Base-by-base conservation (phyloP, 441 rosid species). In the Heliophila coronopifolia region DNA sequence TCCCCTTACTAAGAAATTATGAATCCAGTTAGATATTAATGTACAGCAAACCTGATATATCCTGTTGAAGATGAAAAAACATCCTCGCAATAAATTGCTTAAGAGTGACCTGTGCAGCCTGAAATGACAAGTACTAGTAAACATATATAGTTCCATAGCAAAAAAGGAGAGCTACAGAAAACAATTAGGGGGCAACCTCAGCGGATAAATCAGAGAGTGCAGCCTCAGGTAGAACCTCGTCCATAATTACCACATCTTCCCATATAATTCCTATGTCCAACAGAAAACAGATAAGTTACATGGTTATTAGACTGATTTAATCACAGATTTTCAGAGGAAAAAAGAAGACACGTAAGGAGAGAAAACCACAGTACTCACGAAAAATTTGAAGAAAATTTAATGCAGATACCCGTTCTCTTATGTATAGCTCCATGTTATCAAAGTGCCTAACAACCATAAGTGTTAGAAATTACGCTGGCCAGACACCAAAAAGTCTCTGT, bases 181-280 rank as follows among this genome's bases (percentile, higher is more conserved):
- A 9, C 2, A 47, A 46, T 47, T 25, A 20, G 63, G 63, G 32
- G 35, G 53, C 23, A 40, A 92, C 97, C 96, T 86, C 82, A 51
- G 79, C 66, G 8, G 82, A 73, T 70, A 70, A 72, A 53, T 76
- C 93, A 31, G 84, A 73, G 51, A 93, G 91, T 42, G 64, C 73
- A 75, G 94, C 90, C 66, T 86, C 94, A 52, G 59, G 71, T 62
- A 89, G 66, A 15, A 80, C 93, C 72, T 79, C 87, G 63, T 89
- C 94, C 83, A 93, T 68, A 54, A 89, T 66, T 34, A 79, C 83
- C 25, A 82, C 94, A 75, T 86, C 96, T 54, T 70, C 75, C 99
- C 96, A 93, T 53, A 93, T 74, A 43, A 71, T 67, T 73, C 89
- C 97, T 93, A 73, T 57, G 47, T 58, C 38, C 58, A 59, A 39